These are phyloP conservation scores for Triticum turgidum DNA, from an alignment of 176 grass and related monocot species.

Conservation along the genomic window DNA sequence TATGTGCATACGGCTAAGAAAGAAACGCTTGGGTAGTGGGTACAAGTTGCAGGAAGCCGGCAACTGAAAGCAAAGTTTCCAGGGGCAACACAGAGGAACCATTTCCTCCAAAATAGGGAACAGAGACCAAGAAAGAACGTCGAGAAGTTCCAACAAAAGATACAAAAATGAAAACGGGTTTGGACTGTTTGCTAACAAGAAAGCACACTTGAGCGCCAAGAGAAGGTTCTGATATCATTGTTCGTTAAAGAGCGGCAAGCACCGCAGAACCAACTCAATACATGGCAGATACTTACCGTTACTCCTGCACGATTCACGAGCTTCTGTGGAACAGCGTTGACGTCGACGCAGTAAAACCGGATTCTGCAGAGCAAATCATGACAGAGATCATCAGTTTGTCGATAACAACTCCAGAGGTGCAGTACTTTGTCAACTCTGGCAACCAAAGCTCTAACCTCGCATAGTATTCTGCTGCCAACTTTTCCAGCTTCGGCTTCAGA, in stretches of 20 bases:
- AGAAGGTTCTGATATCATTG: neutral
- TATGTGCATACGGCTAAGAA: conserved; percentile 37
- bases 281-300: conserved; percentile 54
- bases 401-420: neutral
- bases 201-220: conserved; percentile 7
- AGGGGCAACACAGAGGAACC: conserved; percentile 8
- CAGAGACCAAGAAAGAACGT: conserved; percentile 15
- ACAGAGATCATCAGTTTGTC: conserved; percentile 19
- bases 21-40: neutral
- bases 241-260: neutral
- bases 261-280: neutral
- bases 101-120: conserved; percentile 27
- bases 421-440: neutral
- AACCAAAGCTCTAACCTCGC: conserved; percentile 50
- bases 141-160: neutral
- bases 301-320: conserved; percentile 84
- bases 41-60: conserved; percentile 43
- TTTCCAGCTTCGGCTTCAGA: conserved; percentile 98
- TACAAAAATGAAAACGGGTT: neutral
- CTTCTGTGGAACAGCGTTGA: conserved; percentile 86
- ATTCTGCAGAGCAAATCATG: conserved; percentile 54
- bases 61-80: conserved; percentile 28
- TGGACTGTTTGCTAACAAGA: neutral
- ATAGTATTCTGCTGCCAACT: conserved; percentile 83
- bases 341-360: conserved; percentile 75